A percentile compares a stretch with the other conserved stretches of the same genome.
phyloP scores from a whole-genome alignment of 2,329 filamentous ascomycete species.

The Penicillium digitatum region DNA sequence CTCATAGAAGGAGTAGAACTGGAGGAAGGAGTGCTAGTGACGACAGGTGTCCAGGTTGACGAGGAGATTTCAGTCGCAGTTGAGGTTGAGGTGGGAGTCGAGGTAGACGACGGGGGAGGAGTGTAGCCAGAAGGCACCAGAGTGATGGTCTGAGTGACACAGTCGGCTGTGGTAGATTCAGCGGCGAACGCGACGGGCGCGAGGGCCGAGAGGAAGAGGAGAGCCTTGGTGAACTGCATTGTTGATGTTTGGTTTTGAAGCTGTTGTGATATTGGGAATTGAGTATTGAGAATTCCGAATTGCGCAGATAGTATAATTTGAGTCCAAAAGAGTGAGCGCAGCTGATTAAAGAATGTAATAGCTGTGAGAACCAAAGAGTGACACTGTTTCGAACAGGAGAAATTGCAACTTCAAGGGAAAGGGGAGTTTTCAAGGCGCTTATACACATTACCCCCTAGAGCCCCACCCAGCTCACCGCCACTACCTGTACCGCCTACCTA shows the following conservation, averaged over 20 bases:
- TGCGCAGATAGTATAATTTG: not conserved
- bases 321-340: conserved; percentile 30
- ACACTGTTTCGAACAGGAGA: conserved; percentile 21
- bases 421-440: not conserved
- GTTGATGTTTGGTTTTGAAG: conserved; percentile 7
- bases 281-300: not conserved
- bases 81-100: conserved; percentile 15
- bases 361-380: conserved; percentile 28
- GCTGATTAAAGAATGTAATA: conserved; percentile 33
- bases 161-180: conserved; percentile 17
- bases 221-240: conserved; percentile 37
- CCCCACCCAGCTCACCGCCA: too few relatives aligned
- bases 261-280: conserved; percentile 3
- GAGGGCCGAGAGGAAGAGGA: conserved; percentile 30
- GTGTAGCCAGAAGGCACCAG: conserved; percentile 23
- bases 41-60: conserved; percentile 12
- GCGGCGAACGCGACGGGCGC: conserved; percentile 30
- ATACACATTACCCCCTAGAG: too few relatives aligned
- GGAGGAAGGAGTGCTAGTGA: conserved; percentile 14
- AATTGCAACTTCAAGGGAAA: not conserved
- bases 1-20: conserved; percentile 12
- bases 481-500: too few relatives aligned
- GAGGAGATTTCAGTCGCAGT: conserved; percentile 2
- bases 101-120: conserved; percentile 19
- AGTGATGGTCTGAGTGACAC: conserved; percentile 29